phyloP scores from a whole-genome alignment of 768 basidiomycete species.

The Naematelia encephala region DNA sequence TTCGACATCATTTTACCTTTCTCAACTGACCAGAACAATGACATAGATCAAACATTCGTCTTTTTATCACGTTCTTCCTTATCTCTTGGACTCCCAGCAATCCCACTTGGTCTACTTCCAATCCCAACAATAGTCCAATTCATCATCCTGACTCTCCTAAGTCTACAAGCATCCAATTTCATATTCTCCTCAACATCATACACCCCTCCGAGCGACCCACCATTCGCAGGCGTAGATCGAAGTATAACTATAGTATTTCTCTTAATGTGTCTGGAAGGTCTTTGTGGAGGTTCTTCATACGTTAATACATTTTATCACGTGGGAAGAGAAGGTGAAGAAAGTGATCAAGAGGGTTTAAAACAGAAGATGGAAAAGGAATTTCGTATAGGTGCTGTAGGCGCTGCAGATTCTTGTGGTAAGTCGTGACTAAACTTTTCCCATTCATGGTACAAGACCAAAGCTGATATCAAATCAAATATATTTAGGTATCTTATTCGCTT shows the following conservation, averaged over 20 bases:
- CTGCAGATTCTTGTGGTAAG: conserved; percentile 45
- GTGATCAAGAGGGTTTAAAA: conserved; percentile 52
- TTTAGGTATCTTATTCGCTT: conserved; percentile 46
- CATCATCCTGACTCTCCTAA: conserved; percentile 56
- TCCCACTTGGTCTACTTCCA: conserved; percentile 66
- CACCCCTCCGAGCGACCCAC: conserved; percentile 51
- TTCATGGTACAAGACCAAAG: neutral
- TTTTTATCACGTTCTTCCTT: conserved; percentile 91
- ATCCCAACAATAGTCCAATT: conserved; percentile 74
- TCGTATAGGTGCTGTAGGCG: conserved; percentile 43
- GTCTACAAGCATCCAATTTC: conserved; percentile 42
- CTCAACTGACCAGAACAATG: conserved; percentile 9
- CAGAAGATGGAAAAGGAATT: conserved; percentile 50
- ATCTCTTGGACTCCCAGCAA: conserved; percentile 73
- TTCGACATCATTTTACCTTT: no score
- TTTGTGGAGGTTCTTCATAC: conserved; percentile 89
- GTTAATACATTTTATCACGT: conserved; percentile 42
- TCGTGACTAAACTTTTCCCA: neutral
- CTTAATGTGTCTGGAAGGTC: conserved; percentile 80
- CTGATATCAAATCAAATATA: neutral
- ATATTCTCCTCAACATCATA: conserved; percentile 64
- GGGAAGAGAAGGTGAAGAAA: conserved; percentile 48
- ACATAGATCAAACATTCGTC: conserved; percentile 66
- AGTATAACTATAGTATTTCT: conserved; percentile 67
- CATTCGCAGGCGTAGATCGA: conserved; percentile 50